These are phyloP conservation scores for Withania somnifera DNA, from an alignment of 305 asterid species.

Conservation along the genomic window DNA sequence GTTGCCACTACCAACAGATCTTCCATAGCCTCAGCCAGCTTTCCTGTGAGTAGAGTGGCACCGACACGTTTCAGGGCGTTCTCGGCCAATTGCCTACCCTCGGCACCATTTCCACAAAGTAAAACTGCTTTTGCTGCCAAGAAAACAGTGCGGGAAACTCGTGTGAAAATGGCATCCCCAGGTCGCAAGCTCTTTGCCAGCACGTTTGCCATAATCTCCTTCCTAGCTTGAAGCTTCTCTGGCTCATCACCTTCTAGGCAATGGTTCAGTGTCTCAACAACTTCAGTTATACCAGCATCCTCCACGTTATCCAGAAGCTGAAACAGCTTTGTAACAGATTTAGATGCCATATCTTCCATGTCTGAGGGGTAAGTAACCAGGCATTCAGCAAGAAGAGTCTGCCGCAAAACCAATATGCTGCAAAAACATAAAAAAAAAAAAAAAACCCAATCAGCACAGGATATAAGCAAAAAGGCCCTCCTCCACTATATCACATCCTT, in stretches of 20 bases:
- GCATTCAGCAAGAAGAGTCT: slow-evolving; percentile 5
- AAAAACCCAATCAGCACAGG: background rate
- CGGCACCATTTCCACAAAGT: slow-evolving; percentile 5
- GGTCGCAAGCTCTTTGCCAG: slow-evolving; percentile 9
- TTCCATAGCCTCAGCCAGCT: slow-evolving; percentile 6
- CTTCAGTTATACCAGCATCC: slow-evolving; percentile 8
- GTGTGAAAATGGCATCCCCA: slow-evolving; percentile 5
- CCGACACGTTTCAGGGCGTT: slow-evolving; percentile 6
- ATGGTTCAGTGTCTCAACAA: slow-evolving; percentile 5
- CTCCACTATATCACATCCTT: background rate
- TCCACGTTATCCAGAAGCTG: slow-evolving; percentile 5
- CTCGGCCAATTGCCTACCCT: slow-evolving; percentile 10
- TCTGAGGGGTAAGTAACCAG: slow-evolving; percentile 7
- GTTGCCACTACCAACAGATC: slow-evolving; percentile 16
- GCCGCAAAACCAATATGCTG: slow-evolving; percentile 15
- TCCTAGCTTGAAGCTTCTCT: slow-evolving; percentile 11
- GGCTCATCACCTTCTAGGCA: slow-evolving; percentile 8
- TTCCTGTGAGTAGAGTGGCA: slow-evolving; percentile 11
- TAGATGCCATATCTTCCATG: background rate
- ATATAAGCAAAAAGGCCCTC: background rate
- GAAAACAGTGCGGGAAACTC: slow-evolving; percentile 2
- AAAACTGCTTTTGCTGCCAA: slow-evolving; percentile 7
- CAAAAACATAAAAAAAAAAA: background rate
- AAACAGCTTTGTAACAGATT: slow-evolving; percentile 1
- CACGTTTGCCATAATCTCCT: slow-evolving; percentile 14